phyloP scores from a whole-genome alignment of 352 stramenopile species.

The Pythium folliculosum region DNA sequence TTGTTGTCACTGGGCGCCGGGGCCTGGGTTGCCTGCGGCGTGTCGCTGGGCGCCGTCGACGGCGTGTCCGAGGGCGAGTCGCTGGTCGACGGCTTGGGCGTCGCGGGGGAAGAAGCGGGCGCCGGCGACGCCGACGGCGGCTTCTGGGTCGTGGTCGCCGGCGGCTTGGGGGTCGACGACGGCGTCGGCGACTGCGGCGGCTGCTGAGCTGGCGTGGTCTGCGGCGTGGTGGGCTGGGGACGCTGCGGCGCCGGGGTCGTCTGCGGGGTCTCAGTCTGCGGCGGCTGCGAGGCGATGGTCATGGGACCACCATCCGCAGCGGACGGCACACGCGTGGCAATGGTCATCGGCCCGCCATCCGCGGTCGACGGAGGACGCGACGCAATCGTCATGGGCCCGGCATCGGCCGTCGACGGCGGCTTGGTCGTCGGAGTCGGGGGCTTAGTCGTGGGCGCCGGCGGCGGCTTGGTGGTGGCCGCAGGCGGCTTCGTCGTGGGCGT shows the following conservation, averaged over 20 bases:
- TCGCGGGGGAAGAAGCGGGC: not conserved
- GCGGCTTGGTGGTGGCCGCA: not conserved
- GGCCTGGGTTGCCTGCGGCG: not conserved
- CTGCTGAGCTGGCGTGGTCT: slow-evolving; percentile 11
- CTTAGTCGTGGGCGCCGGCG: not conserved
- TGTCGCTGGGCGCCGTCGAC: not conserved
- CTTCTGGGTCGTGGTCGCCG: slow-evolving; percentile 1
- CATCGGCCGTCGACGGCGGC: slow-evolving; percentile 3
- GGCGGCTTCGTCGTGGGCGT: not conserved
- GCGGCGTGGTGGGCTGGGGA: slow-evolving; percentile 7
- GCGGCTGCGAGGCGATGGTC: slow-evolving; percentile 12
- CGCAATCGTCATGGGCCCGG: slow-evolving; percentile 5
- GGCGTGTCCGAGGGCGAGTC: not conserved
- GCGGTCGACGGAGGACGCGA: not conserved
- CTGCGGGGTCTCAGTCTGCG: slow-evolving; percentile 3
- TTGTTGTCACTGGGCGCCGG: not conserved
- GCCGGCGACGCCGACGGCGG: not conserved
- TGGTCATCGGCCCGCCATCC: slow-evolving; percentile 20
- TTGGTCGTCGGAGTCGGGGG: slow-evolving; percentile 2
- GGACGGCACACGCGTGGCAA: slow-evolving; percentile 7
- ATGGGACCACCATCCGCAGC: slow-evolving; percentile 5
- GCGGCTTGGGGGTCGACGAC: not conserved
- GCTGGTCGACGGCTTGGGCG: not conserved
- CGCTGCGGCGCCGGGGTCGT: slow-evolving; percentile 11
- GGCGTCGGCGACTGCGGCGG: slow-evolving; percentile 1